Evolutionary conservation across 108 stramenopile species (phyloP), one percentile per base, ranked within the genome.

Genomic region (Epipyxis sp.): DNA sequence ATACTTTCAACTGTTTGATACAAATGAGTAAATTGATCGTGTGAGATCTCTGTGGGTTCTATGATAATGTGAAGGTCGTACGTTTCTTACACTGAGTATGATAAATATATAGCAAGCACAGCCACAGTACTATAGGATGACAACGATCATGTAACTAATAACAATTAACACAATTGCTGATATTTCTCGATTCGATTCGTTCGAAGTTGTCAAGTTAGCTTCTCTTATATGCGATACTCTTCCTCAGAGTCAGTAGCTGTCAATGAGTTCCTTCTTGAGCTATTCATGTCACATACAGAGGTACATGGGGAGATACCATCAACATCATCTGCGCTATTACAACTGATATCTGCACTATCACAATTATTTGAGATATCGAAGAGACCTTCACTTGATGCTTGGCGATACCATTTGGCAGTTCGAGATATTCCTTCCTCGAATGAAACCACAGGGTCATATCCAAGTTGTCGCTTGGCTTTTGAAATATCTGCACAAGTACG

Each of bases 401-500:
- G 61, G 34, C 42, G 37, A 86, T 97, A 99, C 95, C 95, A 97
- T 39, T 87, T 83, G 20, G 91, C 98, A 3, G 95, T 97, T 59
- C 88, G 85, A 13, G 86, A 78, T 79, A 99, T 96, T 30, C 98
- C 98, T 79, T 99, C 97, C 57, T 92, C 90, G 78, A 99, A 97
- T 0, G 91, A 44, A 25, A 97, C 92, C 27, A 76, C 83, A 1
- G 96, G 91, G 78, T 87, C 84, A 86, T 97, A 99, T 6, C 95
- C 98, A 42, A 99, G 84, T 40, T 95, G 81, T 20, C 80, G 68
- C 37, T 77, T 79, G 1, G 97, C 97, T 90, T 98, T 97, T 69
- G 81, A 84, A 43, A 94, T 92, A 83, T 96, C 92, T 0, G 97
- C 96, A 85, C 96, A 98, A 25, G 97, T 99, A 87, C 94, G 92